Percentiles rank a stretch among this genome's conserved stretches.
Evolutionary conservation across 2,329 filamentous ascomycete genomes (phyloP).

Genomic region (Microdochium paspali): DNA sequence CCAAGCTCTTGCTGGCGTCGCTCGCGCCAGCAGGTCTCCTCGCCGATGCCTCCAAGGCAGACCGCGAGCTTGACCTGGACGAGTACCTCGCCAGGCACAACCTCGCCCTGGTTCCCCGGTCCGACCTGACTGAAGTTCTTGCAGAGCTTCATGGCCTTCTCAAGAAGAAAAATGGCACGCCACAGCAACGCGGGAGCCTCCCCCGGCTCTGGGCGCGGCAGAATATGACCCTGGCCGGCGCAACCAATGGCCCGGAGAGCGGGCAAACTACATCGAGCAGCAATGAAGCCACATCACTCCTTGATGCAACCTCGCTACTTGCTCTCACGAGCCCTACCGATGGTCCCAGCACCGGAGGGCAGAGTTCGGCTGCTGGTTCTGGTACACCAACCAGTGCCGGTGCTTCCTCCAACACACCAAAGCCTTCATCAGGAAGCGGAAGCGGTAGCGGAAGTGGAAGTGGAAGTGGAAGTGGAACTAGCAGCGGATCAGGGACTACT

Average conservation of each 20-base stretch:
- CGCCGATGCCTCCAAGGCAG: constrained; percentile 19
- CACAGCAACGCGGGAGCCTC: constrained; percentile 12
- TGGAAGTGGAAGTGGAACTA: constrained; percentile 1
- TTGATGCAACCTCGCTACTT: not conserved
- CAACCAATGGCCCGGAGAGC: not conserved
- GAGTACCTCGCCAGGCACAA: constrained; percentile 32
- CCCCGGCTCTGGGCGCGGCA: constrained; percentile 14
- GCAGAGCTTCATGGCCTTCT: constrained; percentile 31
- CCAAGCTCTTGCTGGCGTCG: constrained; percentile 21
- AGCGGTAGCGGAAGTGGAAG: not conserved
- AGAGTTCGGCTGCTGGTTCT: constrained; percentile 9
- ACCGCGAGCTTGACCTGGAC: constrained; percentile 23
- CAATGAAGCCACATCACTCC: not conserved
- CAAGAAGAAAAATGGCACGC: constrained; percentile 16
- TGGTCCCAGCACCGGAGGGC: not conserved
- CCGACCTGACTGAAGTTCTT: constrained; percentile 33
- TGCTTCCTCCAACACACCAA: not conserved
- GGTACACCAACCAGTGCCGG: constrained; percentile 2
- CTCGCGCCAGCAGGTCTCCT: constrained; percentile 23
- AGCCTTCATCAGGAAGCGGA: not conserved
- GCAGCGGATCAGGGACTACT: constrained; percentile 5
- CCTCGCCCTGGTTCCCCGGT: constrained; percentile 32
- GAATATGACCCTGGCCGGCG: constrained; percentile 5
- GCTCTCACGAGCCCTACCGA: not conserved
- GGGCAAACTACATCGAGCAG: not conserved